Evolutionary conservation across 768 basidiomycete species (phyloP).

Genomic region (Galerina sulciceps): DNA sequence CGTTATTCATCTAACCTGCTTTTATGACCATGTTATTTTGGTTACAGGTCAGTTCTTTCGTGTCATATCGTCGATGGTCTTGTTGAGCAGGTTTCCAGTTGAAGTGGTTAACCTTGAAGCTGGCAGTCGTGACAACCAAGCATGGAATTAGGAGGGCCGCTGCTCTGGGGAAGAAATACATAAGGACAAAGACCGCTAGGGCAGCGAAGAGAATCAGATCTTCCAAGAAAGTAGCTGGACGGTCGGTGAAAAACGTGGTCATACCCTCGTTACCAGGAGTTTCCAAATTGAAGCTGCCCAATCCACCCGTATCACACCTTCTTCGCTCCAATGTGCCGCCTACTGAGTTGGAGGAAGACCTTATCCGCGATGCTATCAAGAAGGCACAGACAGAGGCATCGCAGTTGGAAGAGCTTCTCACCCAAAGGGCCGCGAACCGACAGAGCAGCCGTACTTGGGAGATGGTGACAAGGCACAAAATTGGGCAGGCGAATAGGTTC

Average conservation of each 20-base stretch:
- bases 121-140: not conserved
- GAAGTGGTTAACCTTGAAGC: conserved; percentile 6
- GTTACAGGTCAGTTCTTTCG: conserved; percentile 1
- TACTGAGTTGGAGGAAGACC: conserved; percentile 15
- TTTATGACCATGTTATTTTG: conserved; percentile 7
- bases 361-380: conserved; percentile 17
- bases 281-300: conserved; percentile 20
- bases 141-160: not conserved
- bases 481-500: conserved; percentile 20
- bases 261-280: conserved; percentile 21
- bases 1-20: no score
- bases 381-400: conserved; percentile 8
- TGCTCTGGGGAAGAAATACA: not conserved
- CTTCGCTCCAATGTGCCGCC: conserved; percentile 23
- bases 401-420: conserved; percentile 10
- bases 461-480: conserved; percentile 18
- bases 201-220: conserved; percentile 3
- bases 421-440: not conserved
- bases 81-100: not conserved
- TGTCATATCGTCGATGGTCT: not conserved
- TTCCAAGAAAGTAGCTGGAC: conserved; percentile 2
- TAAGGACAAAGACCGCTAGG: not conserved
- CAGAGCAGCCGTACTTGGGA: conserved; percentile 14
- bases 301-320: conserved; percentile 24
- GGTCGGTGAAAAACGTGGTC: conserved; percentile 11